These are phyloP conservation scores for Salix viminalis DNA, from an alignment of 345 rosid genomes.

Conservation along the genomic window DNA sequence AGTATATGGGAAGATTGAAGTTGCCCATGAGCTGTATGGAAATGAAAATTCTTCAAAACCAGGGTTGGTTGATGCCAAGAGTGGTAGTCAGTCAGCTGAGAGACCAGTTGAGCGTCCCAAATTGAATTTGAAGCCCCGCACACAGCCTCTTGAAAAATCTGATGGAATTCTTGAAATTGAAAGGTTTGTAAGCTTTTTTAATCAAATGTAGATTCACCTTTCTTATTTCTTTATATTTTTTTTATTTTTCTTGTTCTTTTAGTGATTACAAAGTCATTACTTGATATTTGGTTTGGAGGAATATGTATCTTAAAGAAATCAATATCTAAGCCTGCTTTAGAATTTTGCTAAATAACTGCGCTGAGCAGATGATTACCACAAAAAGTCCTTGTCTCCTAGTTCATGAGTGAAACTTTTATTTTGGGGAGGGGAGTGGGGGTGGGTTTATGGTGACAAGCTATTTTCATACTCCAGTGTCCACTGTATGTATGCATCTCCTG, in stretches of 20 bases:
- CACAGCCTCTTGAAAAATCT: conserved; percentile 20
- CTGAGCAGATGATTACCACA: no score
- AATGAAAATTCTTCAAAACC: conserved; percentile 6
- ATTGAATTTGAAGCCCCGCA: conserved; percentile 25
- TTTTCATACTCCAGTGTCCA: neutral
- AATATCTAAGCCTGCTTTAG: no score
- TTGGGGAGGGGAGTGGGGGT: no score
- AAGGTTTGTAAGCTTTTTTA: conserved; percentile 8
- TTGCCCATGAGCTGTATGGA: neutral
- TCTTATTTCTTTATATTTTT: neutral
- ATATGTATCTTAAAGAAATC: neutral
- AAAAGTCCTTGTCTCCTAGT: no score
- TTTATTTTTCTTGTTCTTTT: no score
- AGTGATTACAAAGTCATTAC: no score
- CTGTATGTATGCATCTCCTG: no score
- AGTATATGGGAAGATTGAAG: neutral
- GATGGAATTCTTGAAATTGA: conserved; percentile 14
- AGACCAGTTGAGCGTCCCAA: conserved; percentile 22
- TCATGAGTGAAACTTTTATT: no score
- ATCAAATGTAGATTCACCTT: neutral
- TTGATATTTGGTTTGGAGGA: neutral
- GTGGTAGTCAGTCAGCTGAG: neutral
- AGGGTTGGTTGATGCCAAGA: neutral
- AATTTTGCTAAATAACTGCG: no score
- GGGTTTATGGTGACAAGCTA: no score